These are phyloP conservation scores for Solanum etuberosum DNA, from an alignment of 257 asterid genomes.

Conservation along the genomic window DNA sequence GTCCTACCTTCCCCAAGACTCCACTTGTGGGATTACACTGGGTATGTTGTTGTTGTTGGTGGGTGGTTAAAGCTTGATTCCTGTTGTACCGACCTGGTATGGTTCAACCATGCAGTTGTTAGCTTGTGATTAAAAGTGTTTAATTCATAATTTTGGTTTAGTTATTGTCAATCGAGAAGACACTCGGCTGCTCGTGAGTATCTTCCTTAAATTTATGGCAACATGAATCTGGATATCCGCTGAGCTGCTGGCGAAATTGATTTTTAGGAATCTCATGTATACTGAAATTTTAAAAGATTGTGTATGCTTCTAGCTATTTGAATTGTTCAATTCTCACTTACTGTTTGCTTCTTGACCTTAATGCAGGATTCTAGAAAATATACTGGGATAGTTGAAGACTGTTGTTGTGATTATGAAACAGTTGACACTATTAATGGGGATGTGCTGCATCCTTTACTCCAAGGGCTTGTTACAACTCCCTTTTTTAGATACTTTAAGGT, in stretches of 20 bases:
- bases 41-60: background rate
- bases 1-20: rapidly evolving
- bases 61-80: background rate
- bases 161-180: background rate
- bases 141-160: background rate
- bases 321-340: background rate
- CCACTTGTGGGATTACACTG: background rate
- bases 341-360: constrained; percentile 10
- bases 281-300: background rate
- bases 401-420: constrained; percentile 97
- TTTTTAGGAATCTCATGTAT: background rate
- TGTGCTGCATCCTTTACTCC: constrained; percentile 78
- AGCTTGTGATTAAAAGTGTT: background rate
- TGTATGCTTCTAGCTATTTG: background rate
- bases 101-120: background rate
- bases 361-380: constrained; percentile 81
- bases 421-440: constrained; percentile 72
- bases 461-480: constrained; percentile 75
- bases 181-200: background rate
- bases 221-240: background rate
- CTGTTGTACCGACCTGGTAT: background rate
- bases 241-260: background rate
- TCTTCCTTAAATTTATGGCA: background rate
- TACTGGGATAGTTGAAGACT: constrained; percentile 87
- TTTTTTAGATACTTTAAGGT: constrained; percentile 96